These are phyloP conservation scores for Cercospora sp. DNA, from an alignment of 2,329 filamentous ascomycete species.

Conservation along the genomic window DNA sequence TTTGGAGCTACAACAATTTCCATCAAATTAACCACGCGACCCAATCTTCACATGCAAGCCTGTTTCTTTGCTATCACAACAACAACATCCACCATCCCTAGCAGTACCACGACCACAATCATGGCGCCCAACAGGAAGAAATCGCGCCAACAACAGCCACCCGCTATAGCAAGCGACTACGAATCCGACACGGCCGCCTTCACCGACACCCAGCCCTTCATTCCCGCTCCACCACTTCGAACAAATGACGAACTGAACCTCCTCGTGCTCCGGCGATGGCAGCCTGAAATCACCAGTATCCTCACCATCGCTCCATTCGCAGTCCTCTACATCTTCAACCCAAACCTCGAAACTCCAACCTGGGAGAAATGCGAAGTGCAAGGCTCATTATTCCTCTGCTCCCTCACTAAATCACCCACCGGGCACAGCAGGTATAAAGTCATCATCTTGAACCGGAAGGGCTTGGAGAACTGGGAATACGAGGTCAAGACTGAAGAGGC, in stretches of 20 bases:
- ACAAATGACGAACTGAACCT: constrained; percentile 87
- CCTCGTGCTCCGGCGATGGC: constrained; percentile 76
- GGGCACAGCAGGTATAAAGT: constrained; percentile 45
- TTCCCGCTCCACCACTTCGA: constrained; percentile 53
- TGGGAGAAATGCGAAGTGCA: constrained; percentile 89
- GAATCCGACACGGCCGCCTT: constrained; percentile 26
- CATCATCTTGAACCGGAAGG: constrained; percentile 51
- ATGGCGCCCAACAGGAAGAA: constrained; percentile 26
- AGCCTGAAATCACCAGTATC: constrained; percentile 71
- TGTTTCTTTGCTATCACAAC: not conserved
- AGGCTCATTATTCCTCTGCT: constrained; percentile 85
- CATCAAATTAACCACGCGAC: not conserved
- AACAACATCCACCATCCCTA: not conserved
- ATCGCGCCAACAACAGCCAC: constrained; percentile 16
- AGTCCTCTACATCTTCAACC: constrained; percentile 78
- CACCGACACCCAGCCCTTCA: constrained; percentile 33
- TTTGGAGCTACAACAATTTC: accelerated
- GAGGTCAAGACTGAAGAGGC: constrained; percentile 47
- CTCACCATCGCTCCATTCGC: constrained; percentile 80
- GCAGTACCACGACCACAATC: not conserved
- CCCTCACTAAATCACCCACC: constrained; percentile 49
- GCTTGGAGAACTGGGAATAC: constrained; percentile 50
- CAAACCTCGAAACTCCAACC: constrained; percentile 51
- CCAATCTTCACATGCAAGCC: constrained; percentile 1
- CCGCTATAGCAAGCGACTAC: constrained; percentile 14